phyloP scores from a whole-genome alignment of 2,329 filamentous ascomycete genomes.

The Byssoonygena ceratinophila region DNA sequence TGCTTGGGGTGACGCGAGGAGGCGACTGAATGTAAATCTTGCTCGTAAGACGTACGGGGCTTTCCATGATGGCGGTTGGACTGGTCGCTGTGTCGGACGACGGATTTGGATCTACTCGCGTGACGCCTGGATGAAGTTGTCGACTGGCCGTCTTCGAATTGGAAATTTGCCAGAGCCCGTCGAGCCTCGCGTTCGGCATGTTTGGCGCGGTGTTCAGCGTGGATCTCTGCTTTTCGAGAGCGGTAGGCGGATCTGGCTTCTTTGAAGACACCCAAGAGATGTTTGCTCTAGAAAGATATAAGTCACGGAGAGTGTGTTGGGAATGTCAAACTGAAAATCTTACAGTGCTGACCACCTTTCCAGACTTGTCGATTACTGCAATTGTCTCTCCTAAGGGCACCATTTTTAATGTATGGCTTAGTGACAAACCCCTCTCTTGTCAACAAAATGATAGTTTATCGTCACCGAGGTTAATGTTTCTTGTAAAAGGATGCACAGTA shows the following conservation, averaged over 20 bases:
- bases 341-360: constrained; percentile 83
- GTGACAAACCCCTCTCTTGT: background rate
- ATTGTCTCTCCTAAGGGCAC: constrained; percentile 56
- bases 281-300: constrained; percentile 57
- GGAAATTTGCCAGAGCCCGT: constrained; percentile 45
- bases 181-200: constrained; percentile 50
- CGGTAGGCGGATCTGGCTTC: constrained; percentile 81
- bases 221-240: constrained; percentile 74
- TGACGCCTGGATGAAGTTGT: constrained; percentile 33
- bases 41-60: constrained; percentile 21
- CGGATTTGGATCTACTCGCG: constrained; percentile 30
- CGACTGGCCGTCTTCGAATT: constrained; percentile 40
- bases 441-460: background rate
- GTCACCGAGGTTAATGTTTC: background rate
- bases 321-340: constrained; percentile 24
- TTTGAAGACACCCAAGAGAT: constrained; percentile 80
- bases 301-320: constrained; percentile 17
- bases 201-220: constrained; percentile 55
- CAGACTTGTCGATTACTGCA: constrained; percentile 81
- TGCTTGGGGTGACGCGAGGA: constrained; percentile 14
- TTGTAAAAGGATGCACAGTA: background rate
- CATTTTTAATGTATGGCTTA: constrained; percentile 16
- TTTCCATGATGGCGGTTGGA: constrained; percentile 22
- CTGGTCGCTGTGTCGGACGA: constrained; percentile 23
- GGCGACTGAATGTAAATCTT: constrained; percentile 23